Conservation (phyloP, 2,329 filamentous ascomycete genomes). For the Penicillium sp. region DNA sequence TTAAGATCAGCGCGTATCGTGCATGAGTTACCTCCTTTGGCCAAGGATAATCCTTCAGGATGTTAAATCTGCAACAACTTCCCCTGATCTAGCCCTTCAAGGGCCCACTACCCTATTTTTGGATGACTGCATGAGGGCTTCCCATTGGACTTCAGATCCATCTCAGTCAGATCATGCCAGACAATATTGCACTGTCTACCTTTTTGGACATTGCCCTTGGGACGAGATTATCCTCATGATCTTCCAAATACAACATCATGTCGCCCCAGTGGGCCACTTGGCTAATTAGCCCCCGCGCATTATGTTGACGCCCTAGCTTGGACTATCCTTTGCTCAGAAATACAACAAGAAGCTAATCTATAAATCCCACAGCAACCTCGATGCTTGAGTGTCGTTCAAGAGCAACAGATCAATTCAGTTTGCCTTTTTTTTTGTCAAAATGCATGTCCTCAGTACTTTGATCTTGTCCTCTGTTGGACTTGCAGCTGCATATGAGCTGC, state of each 20-base stretch:
- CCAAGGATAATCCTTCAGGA: not conserved
- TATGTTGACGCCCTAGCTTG: not conserved
- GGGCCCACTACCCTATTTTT: not conserved
- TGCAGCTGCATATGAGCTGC: slow-evolving; percentile 15
- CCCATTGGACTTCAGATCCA: not conserved
- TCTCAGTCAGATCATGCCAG: not conserved
- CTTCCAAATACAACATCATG: not conserved
- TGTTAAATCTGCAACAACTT: not conserved
- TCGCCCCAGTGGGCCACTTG: not conserved
- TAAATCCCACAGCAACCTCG: not conserved
- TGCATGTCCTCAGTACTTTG: not conserved
- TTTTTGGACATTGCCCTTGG: not conserved
- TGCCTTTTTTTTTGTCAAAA: not conserved
- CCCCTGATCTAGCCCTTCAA: not conserved
- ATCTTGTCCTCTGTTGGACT: not conserved
- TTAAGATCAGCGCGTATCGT: not conserved
- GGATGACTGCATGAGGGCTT: not conserved
- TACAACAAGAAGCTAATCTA: not conserved
- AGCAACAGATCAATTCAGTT: not conserved
- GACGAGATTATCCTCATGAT: not conserved
- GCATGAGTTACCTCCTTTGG: not conserved
- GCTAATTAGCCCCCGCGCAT: not conserved
- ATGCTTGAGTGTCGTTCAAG: not conserved
- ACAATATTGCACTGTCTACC: not conserved
- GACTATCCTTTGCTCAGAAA: not conserved